Evolutionary conservation across 108 stramenopile species (phyloP), one percentile per base, ranked within the genome.

Genomic region (Fistulifera pelliculosa): DNA sequence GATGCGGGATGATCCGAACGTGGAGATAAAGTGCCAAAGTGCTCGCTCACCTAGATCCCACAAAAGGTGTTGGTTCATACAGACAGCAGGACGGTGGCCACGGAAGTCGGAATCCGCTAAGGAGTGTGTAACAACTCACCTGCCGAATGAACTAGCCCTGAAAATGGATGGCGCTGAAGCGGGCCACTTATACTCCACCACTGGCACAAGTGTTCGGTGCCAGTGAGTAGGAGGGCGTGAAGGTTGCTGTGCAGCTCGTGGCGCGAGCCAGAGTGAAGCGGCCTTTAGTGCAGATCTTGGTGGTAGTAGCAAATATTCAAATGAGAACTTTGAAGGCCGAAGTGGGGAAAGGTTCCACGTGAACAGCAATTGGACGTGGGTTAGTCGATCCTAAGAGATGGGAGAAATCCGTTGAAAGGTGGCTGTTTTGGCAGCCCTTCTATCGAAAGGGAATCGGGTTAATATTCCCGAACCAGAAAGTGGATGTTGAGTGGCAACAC

Each of bases 161-260:
- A 91, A 94, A 94, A 91, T 90, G 88, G 86, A 94, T 94, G 89
- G 85, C 93, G 94, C 94, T 94, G 70, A 86, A 90, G 87, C 88
- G 85, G 61, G 68, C 73, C 68, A 79, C 89, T 85, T 87, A 94
- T 92, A 87, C 85, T 77, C 71, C 58, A 63, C 79, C 83, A 81
- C 65, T 59, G 65, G 54, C 61, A 52, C 76, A 73, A 75, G 68
- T 80, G 64, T 69, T 69, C 66, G 53, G 75, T 47, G 64, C 58
- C 64, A 53, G 68, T 84, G 87, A 89, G 87, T 89, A 85, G 87
- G 83, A 80, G 81, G 79, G 87, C 80, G 77, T 80, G 81, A 78
- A 71, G 87, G 70, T 85, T 73, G 79, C 21, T 69, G 80, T 64
- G 89, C 76, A 90, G 80, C 77, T 75, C 66, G 69, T 71, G 83